Conservation (phyloP, 345 rosid genomes). For the Euphorbia lathyris region DNA sequence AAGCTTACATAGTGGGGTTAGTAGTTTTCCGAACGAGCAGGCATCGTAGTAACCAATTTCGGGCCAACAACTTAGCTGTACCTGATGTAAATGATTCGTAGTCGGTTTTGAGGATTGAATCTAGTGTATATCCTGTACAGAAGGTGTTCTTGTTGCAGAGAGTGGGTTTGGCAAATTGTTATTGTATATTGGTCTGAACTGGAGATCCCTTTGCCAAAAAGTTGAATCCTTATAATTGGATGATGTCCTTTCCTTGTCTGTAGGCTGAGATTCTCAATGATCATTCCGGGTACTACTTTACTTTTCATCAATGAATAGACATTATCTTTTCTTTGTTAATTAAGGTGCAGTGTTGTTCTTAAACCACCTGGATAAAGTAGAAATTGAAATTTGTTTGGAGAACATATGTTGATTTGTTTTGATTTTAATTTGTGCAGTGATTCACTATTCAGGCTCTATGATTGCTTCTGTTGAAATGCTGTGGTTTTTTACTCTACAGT, state of each 20-base stretch:
- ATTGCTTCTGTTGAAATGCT: background rate
- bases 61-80: constrained; percentile 10
- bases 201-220: constrained; percentile 1
- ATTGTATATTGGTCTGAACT: constrained; percentile 3
- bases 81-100: constrained; percentile 20
- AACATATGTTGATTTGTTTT: background rate
- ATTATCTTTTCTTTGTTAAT: background rate
- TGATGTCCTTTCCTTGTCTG: background rate
- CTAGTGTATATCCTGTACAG: constrained; percentile 39
- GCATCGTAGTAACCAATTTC: constrained; percentile 2
- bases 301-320: too few relatives aligned
- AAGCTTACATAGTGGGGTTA: constrained; percentile 21
- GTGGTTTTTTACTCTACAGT: background rate
- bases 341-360: background rate
- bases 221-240: background rate
- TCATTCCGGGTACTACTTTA: background rate
- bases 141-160: background rate
- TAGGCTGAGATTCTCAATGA: background rate
- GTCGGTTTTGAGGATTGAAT: constrained; percentile 26
- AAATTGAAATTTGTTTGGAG: background rate
- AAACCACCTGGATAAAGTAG: background rate
- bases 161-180: background rate
- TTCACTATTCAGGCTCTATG: background rate
- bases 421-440: background rate
- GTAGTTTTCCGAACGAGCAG: constrained; percentile 18